Base-by-base conservation (phyloP, 441 rosid genomes). In the Hura crepitans region DNA sequence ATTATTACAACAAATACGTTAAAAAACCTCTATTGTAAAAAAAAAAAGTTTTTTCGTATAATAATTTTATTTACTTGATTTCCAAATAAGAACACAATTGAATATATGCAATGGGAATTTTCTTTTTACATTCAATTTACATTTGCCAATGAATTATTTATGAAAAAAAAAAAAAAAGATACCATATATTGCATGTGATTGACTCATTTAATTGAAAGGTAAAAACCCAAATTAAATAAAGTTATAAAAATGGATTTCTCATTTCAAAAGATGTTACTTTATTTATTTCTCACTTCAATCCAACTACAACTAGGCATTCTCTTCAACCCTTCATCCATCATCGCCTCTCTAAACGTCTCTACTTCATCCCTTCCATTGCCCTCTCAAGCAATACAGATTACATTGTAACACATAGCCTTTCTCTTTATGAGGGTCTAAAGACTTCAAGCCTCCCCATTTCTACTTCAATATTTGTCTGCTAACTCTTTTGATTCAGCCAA, bases 281-380 rank as follows among this genome's bases (percentile, higher is more conserved):
- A 53, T 10, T 70, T 46, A 53, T 85, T 83, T 66, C 75, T 80
- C 79, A 90, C 85, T 79, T 88, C 88, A 39, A 90, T 86, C 97
- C 97, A 91, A 31, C 97, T 88, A 74, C 89, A 89, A 30, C 93
- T 93, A 15, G 90, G 91, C 59, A 42, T 77, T 82, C 89, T 92
- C 81, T 77, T 85, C 65, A 92, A 47, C 42, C 96, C 92, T 78
- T 80, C 74, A 54, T 81, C 77, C 8, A 20, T 58, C 91, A 89
- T 88, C 59, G 75, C 81, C 81, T 79, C 79, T 76, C 94, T 85
- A 17, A 87, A 75, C 59, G 53, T 82, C 82, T 86, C 96, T 28
- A 92, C 94, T 84, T 88, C n/a, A n/a, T n/a, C n/a, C 89, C 64
- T 80, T 83, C 96, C 97, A 89, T 74, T 78, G 78, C 46, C 90